Evolutionary conservation across 2,329 filamentous ascomycete species (phyloP), one percentile per base, ranked within the genome.

Genomic region (Alternaria metachromatica): DNA sequence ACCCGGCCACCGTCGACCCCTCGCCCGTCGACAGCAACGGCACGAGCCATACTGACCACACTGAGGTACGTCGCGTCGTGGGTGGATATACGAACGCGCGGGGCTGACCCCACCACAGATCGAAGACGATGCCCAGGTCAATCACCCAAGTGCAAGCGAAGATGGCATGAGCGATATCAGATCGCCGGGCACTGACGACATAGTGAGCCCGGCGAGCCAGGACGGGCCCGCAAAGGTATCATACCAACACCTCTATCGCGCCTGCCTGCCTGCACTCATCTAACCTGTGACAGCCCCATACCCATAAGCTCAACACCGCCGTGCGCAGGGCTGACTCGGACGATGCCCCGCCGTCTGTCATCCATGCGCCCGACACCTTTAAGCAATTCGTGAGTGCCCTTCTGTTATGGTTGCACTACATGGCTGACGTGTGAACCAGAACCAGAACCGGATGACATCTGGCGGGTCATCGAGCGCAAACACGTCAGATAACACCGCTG

Each of bases 321-420:
- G 65, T 71, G 49, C 76, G 78, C 55, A 66, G 81, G 73, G 90
- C 78, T 83, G 89, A 76, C 57, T 86, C 87, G 23, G 89, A 89
- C 65, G 93, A 97, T 69, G 93, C 94, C 70, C 90, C 93, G 23
- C 87, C 93, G 57, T 97, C 94, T 1, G 94, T 97, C 58, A 97
- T 97, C 70, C 94, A 97, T 84, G 93, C 92, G 15, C 94, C 94
- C 0, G 86, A 93, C 68, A 92, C 91, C 65, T 97, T 96, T 80
- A 87, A 88, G 60, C 88, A 88, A 71, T 97, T 96, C 87, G 92
- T 96, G 68, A 63, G 76, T 70, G 46, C 62, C 49, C 49, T 58
- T 18, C 54, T 48, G 50, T 64, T 73, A 58, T 65, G 68, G 75
- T 72, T 71, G 70, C 70, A 79, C 71, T 45, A 63, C 63, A 66